Base-by-base conservation (phyloP, 306 rosid species). In the Biancaea sappan region DNA sequence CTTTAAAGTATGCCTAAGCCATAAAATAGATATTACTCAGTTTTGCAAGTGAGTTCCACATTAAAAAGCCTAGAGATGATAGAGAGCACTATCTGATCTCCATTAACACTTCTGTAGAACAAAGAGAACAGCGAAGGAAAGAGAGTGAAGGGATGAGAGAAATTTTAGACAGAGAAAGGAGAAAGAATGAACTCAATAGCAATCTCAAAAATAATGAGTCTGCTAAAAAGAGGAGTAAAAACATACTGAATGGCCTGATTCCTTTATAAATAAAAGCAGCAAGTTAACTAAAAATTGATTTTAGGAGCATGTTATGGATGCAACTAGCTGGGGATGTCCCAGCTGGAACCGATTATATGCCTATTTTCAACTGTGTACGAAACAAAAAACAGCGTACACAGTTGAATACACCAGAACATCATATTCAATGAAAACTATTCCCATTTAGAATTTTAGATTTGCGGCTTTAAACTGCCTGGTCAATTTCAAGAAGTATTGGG, bases 361-460 rank as follows among this genome's bases (percentile, higher is more conserved):
- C 35, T 18, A 18, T 26, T 43, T 73, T 50, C 6, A 46, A 44
- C 8, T 44, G 47, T 37, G 54, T 51, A 18, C 6, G 9, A 12
- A 52, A 19, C 51, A 47, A 66, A 51, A 7, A 61, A 52, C 32
- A 21, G 31, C 35, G 41, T 57, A 51, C 72, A 59, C 41, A 16
- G 46, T 14, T 5, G 46, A 34, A 78, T 61, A 40, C 16, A 38
- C 68, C 43, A 11, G 53, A 73, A 46, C 28, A 18, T 56, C 50
- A 31, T 58, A 46, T 15, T 31, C 32, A n/a, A 28, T 4, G 48
- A 24, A 68, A n/a, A 28, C 32, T 51, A 50, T 70, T 22, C 22
- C 22, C 52, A 46, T 52, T 24, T 57, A 79, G 40, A 57, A 8
- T 65, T 50, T 29, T 47, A 41, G 54, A 44, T 26, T 29, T n/a